phyloP scores from a whole-genome alignment of 2,329 filamentous ascomycete genomes.

The Claviceps sorghi region DNA sequence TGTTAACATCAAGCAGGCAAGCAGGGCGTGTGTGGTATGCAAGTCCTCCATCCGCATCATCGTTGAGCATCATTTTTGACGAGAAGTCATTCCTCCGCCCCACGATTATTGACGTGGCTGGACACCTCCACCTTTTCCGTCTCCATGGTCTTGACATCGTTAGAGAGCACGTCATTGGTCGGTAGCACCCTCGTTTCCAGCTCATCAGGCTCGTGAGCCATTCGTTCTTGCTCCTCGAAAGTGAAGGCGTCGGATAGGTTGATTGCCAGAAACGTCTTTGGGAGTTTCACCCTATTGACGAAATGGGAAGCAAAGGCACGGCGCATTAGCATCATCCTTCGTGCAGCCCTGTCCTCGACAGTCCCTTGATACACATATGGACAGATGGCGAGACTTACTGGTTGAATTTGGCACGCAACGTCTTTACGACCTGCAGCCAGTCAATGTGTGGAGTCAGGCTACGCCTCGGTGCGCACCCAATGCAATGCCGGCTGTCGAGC shows the following conservation, averaged over 20 bases:
- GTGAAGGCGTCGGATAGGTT: slow-evolving; percentile 49
- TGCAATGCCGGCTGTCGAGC: slow-evolving; percentile 90
- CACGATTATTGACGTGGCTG: background rate
- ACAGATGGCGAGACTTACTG: slow-evolving; percentile 42
- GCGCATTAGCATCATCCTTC: background rate
- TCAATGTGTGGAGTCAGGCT: slow-evolving; percentile 83
- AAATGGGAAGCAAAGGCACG: background rate
- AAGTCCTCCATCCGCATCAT: background rate
- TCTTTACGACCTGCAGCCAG: slow-evolving; percentile 96
- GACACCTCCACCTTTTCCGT: background rate
- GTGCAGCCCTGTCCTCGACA: background rate
- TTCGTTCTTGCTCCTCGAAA: slow-evolving; percentile 41
- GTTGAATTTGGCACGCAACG: slow-evolving; percentile 84
- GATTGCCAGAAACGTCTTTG: slow-evolving; percentile 50
- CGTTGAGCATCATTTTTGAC: background rate
- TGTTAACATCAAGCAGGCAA: no score
- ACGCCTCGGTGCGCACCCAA: slow-evolving; percentile 79
- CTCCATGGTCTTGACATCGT: background rate
- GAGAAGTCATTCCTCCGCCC: background rate
- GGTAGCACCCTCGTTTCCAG: slow-evolving; percentile 32
- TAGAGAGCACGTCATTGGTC: slow-evolving; percentile 16
- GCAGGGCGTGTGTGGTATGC: background rate
- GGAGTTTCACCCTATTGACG: slow-evolving; percentile 42
- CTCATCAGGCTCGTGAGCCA: slow-evolving; percentile 30
- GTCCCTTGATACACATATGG: background rate